phyloP scores from a whole-genome alignment of 2,329 filamentous ascomycete genomes.

The Beauveria sp. region DNA sequence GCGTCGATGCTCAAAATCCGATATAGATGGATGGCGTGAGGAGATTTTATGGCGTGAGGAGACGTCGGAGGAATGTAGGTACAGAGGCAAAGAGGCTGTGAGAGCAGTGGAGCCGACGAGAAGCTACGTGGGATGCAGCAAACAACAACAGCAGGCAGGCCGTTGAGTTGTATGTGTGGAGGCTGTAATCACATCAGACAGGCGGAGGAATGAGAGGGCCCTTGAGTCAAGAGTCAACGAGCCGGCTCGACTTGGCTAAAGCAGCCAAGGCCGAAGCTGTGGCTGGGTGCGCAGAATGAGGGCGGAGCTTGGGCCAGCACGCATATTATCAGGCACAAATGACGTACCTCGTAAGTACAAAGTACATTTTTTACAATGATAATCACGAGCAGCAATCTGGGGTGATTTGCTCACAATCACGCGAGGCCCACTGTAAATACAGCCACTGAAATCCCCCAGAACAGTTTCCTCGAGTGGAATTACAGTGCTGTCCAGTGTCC shows the following conservation, averaged over 20 bases:
- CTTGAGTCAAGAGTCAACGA: neutral
- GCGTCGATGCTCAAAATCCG: neutral
- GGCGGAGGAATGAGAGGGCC: neutral
- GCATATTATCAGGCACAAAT: slow-evolving; percentile 6
- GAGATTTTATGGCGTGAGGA: neutral
- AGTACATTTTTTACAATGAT: neutral
- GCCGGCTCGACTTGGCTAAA: too few species aligned
- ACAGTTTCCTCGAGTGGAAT: neutral
- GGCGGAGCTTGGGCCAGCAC: slow-evolving; percentile 1
- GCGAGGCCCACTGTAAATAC: neutral
- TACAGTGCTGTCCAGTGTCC: slow-evolving; percentile 1
- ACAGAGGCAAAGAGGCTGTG: neutral
- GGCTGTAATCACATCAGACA: neutral
- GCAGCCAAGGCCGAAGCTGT: too few species aligned
- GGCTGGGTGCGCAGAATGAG: neutral
- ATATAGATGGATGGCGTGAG: neutral
- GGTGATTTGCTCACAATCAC: neutral
- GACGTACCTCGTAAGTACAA: neutral
- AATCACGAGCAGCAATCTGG: neutral
- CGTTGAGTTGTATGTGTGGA: neutral
- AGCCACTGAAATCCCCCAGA: neutral
- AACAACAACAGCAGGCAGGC: neutral
- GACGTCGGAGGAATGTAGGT: neutral
- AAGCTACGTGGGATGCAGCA: neutral
- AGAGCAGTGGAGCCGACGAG: slow-evolving; percentile 4